Evolutionary conservation across 2,329 filamentous ascomycete genomes (phyloP).

Genomic region (Hypoxylon sp.): DNA sequence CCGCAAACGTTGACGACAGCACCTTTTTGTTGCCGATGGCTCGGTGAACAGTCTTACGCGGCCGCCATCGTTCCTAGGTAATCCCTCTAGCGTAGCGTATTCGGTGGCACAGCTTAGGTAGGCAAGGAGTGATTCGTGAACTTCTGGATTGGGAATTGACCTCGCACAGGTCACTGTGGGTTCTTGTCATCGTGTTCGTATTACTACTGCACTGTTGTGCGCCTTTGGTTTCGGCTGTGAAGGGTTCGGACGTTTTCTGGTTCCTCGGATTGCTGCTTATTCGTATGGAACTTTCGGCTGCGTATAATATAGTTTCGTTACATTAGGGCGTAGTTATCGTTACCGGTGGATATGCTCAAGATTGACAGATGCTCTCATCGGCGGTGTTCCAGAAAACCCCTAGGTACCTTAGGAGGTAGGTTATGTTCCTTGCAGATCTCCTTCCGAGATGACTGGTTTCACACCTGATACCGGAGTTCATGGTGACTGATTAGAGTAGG

Average conservation of each 20-base stretch:
- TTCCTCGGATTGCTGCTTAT: background rate
- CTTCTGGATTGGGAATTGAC: conserved; percentile 15
- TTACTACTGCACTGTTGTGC: background rate
- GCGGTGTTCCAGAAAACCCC: too few relatives aligned
- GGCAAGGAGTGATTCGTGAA: conserved; percentile 11
- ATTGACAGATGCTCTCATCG: background rate
- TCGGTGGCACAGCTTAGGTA: background rate
- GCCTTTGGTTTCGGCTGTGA: conserved; percentile 6
- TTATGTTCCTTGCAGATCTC: background rate
- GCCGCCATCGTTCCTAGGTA: background rate
- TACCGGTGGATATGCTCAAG: background rate
- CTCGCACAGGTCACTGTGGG: conserved; percentile 5
- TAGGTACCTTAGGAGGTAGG: too few relatives aligned
- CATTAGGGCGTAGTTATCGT: background rate
- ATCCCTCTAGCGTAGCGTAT: background rate
- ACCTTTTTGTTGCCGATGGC: conserved; percentile 5
- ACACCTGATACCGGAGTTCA: background rate
- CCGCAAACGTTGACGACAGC: background rate
- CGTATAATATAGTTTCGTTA: background rate
- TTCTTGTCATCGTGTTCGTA: conserved; percentile 13
- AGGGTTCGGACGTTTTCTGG: background rate
- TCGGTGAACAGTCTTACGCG: background rate
- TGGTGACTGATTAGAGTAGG: too few relatives aligned
- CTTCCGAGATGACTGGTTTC: background rate
- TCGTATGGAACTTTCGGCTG: background rate